phyloP scores from a whole-genome alignment of 164 flowering plant species.

The Paratinospora sagittata region DNA sequence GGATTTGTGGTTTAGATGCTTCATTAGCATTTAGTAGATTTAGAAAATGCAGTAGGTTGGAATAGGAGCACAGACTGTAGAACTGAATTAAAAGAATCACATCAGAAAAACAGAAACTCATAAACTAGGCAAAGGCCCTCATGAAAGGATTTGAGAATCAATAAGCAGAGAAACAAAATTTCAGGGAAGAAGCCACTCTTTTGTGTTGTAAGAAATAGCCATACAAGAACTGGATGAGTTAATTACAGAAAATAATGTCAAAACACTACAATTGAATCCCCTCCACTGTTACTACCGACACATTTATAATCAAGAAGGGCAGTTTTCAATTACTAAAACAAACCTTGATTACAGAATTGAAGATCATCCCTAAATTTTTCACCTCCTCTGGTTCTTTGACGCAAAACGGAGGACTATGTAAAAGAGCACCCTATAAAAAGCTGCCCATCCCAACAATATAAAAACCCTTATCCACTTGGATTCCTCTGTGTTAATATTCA shows the following conservation, averaged over 20 bases:
- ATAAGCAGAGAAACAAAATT: not conserved
- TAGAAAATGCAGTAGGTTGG: not conserved
- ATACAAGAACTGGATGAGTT: slow-evolving; percentile 9
- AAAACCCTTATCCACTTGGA: slow-evolving; percentile 47
- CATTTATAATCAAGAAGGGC: slow-evolving; percentile 7
- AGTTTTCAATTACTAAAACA: slow-evolving; percentile 4
- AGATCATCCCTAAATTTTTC: slow-evolving; percentile 2
- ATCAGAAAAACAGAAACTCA: not conserved
- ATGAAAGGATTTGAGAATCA: not conserved
- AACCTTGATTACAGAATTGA: slow-evolving; percentile 1
- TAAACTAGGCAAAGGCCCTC: not conserved
- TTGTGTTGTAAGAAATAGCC: not conserved
- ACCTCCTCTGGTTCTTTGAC: slow-evolving; percentile 62
- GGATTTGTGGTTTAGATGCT: too few species aligned
- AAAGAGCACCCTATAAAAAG: slow-evolving; percentile 54
- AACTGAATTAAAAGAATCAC: not conserved
- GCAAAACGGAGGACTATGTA: slow-evolving; percentile 57
- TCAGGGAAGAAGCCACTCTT: slow-evolving; percentile 1
- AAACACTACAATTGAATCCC: not conserved
- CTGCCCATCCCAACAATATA: slow-evolving; percentile 61
- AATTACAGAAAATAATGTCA: slow-evolving; percentile 5
- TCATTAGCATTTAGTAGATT: not conserved
- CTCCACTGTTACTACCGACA: not conserved
- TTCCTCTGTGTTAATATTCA: slow-evolving; percentile 17
- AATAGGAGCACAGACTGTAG: not conserved